phyloP scores from a whole-genome alignment of 768 basidiomycete species.

The Leucosporidium yakuticum region DNA sequence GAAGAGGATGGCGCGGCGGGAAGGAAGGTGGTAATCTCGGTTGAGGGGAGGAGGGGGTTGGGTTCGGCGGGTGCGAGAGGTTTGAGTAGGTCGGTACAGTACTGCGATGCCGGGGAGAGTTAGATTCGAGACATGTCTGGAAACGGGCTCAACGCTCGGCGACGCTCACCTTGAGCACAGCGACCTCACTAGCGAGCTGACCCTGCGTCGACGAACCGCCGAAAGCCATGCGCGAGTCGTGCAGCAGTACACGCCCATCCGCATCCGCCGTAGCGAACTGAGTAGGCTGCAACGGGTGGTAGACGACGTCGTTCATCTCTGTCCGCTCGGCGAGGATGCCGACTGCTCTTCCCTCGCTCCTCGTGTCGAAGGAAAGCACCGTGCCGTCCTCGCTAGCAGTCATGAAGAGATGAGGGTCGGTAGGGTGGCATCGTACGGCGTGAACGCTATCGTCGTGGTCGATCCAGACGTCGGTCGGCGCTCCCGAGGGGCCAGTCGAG shows the following conservation, averaged over 20 bases:
- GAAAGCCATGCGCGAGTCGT: slow-evolving; percentile 28
- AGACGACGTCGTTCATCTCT: slow-evolving; percentile 16
- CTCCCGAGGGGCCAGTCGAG: background rate
- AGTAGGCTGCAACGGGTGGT: slow-evolving; percentile 18
- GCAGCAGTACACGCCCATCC: slow-evolving; percentile 2
- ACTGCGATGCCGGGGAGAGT: background rate
- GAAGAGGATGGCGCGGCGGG: slow-evolving; percentile 1
- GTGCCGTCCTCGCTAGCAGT: slow-evolving; percentile 23
- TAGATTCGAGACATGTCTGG: background rate
- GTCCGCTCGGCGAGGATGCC: slow-evolving; percentile 7
- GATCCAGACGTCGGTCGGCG: slow-evolving; percentile 7
- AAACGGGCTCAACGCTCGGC: background rate
- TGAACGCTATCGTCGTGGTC: slow-evolving; percentile 20
- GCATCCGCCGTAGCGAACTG: slow-evolving; percentile 19
- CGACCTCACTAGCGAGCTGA: slow-evolving; percentile 1
- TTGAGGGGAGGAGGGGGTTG: background rate
- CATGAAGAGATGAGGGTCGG: slow-evolving; percentile 20
- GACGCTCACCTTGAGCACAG: slow-evolving; percentile 1
- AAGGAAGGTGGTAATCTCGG: background rate
- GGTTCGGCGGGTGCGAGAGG: background rate
- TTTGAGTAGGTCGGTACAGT: background rate
- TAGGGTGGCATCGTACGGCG: slow-evolving; percentile 13
- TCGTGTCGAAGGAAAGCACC: slow-evolving; percentile 12
- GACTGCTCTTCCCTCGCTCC: background rate
- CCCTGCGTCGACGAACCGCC: background rate